Evolutionary conservation across 345 rosid species (phyloP).

Genomic region (Carallia pectinifolia): DNA sequence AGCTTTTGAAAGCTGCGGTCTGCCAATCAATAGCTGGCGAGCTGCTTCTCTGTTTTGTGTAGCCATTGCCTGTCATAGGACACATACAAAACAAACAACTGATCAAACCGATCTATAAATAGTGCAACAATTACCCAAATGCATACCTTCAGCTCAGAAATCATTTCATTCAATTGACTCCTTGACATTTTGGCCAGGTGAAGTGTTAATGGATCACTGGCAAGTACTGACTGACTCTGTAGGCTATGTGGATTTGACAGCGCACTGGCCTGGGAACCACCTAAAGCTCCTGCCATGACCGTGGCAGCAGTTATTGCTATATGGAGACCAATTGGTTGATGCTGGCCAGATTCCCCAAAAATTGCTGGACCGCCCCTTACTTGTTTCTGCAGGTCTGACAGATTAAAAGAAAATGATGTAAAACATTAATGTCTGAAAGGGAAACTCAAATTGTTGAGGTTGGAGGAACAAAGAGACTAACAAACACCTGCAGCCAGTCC

Average conservation of each 20-base stretch:
- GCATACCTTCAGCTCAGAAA: slow-evolving; percentile 76
- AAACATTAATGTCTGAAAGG: slow-evolving; percentile 3
- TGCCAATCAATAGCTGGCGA: slow-evolving; percentile 67
- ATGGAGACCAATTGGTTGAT: slow-evolving; percentile 85
- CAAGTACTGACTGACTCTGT: slow-evolving; percentile 42
- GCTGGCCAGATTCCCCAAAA: slow-evolving; percentile 46
- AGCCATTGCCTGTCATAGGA: slow-evolving; percentile 59
- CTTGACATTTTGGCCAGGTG: slow-evolving; percentile 86
- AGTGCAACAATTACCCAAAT: background rate
- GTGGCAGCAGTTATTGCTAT: slow-evolving; percentile 75
- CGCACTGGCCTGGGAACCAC: slow-evolving; percentile 59
- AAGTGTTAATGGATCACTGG: slow-evolving; percentile 87
- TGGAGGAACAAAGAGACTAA: slow-evolving; percentile 33
- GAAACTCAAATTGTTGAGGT: background rate
- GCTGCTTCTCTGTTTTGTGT: slow-evolving; percentile 69
- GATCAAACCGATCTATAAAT: slow-evolving; percentile 11
- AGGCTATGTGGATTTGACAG: slow-evolving; percentile 52
- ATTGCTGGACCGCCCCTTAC: slow-evolving; percentile 41
- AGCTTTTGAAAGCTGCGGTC: slow-evolving; percentile 79
- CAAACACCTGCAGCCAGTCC: slow-evolving; percentile 56
- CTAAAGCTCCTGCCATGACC: slow-evolving; percentile 73
- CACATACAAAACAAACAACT: slow-evolving; percentile 7
- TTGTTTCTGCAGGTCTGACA: slow-evolving; percentile 62
- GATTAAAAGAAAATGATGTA: slow-evolving; percentile 1
- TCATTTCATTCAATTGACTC: slow-evolving; percentile 71